phyloP scores from a whole-genome alignment of 768 basidiomycete genomes.

The Imleria badia region DNA sequence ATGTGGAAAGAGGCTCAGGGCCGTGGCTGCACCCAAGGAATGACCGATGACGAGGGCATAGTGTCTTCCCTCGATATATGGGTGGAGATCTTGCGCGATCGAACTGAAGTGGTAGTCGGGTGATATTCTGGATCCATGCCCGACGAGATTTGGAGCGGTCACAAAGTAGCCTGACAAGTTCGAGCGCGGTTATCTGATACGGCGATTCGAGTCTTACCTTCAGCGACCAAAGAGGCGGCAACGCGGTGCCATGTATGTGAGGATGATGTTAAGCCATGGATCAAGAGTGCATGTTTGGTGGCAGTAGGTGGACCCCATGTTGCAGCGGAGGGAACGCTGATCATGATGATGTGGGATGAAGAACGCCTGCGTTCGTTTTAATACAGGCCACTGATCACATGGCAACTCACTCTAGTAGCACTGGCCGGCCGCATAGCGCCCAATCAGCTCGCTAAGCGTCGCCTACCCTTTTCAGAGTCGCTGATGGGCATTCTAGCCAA shows the following conservation, averaged over 20 bases:
- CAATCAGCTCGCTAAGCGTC: no score
- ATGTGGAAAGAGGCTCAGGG: conserved; percentile 10
- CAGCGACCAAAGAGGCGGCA: conserved; percentile 12
- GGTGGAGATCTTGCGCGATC: conserved; percentile 16
- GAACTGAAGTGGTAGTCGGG: conserved; percentile 12
- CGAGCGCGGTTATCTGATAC: no score
- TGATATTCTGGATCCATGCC: conserved; percentile 14
- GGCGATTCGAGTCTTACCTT: conserved; percentile 8
- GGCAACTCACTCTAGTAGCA: no score
- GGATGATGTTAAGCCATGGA: conserved; percentile 26
- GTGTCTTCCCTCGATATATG: conserved; percentile 12
- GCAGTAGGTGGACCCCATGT: conserved; percentile 25
- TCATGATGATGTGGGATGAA: conserved; percentile 9
- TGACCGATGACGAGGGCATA: conserved; percentile 22
- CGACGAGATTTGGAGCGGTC: conserved; percentile 22
- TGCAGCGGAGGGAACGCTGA: conserved; percentile 14
- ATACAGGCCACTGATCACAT: no score
- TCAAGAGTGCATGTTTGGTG: conserved; percentile 23
- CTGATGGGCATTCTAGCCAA: no score
- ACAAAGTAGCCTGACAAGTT: conserved; percentile 20
- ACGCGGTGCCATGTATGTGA: conserved; percentile 21
- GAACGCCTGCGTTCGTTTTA: no score
- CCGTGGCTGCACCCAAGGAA: conserved; percentile 10
- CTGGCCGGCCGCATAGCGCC: no score
- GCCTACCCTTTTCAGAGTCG: no score